These are phyloP conservation scores for Monosporascus sp. DNA, from an alignment of 2,329 filamentous ascomycete genomes.

Conservation along the genomic window DNA sequence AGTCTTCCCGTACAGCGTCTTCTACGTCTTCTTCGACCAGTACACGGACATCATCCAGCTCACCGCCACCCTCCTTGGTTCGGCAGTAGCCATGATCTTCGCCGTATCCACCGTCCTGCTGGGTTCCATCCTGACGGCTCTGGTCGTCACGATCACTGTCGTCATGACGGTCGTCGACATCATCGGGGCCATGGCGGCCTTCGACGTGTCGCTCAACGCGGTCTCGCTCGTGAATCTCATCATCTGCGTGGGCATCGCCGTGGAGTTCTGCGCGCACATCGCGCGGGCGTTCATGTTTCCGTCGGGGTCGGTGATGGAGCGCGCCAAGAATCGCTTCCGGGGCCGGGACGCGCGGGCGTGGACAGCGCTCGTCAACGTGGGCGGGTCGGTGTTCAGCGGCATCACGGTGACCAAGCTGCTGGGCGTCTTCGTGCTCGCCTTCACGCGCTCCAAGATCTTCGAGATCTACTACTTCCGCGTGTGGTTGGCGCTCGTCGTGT, in stretches of 20 bases:
- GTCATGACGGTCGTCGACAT: conserved; percentile 93
- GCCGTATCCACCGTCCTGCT: conserved; percentile 73
- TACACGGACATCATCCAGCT: conserved; percentile 81
- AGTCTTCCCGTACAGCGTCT: conserved; percentile 94
- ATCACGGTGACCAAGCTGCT: conserved; percentile 95
- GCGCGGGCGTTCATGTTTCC: conserved; percentile 96
- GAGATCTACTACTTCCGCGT: conserved; percentile 99
- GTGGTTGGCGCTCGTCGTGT: conserved; percentile 86
- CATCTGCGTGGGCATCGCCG: conserved; percentile 92
- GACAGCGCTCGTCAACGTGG: conserved; percentile 92
- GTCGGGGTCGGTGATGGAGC: conserved; percentile 73
- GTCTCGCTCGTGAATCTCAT: conserved; percentile 94
- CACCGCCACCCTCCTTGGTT: conserved; percentile 72
- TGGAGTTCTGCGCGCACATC: conserved; percentile 97
- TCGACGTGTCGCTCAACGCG: conserved; percentile 85
- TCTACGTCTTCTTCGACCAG: conserved; percentile 99
- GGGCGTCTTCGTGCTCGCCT: conserved; percentile 86
- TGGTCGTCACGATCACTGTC: conserved; percentile 80
- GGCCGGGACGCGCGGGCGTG: conserved; percentile 82
- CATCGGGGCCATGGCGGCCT: conserved; percentile 88
- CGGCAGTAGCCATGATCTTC: conserved; percentile 81
- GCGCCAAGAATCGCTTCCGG: conserved; percentile 70
- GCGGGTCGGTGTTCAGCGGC: conserved; percentile 88
- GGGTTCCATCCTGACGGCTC: conserved; percentile 75
- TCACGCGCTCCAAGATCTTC: conserved; percentile 96